Base-by-base conservation (phyloP, 768 basidiomycete genomes). In the Suillus alpinus region DNA sequence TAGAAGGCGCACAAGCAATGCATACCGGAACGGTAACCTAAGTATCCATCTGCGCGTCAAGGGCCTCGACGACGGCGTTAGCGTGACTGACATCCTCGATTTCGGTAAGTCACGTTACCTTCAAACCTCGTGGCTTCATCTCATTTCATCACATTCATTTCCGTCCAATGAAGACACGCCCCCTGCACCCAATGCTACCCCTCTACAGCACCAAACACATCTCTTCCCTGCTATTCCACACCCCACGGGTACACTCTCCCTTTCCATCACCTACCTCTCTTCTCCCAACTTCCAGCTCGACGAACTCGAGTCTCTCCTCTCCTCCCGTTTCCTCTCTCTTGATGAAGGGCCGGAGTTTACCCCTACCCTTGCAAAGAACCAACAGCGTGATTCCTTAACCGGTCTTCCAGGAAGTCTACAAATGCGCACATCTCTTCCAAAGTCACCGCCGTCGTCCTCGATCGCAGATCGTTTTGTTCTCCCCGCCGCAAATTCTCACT, bases 221-320 rank as follows among this genome's bases (percentile, higher is more conserved):
- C 72, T 78, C 12, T 91, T 94, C 68, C 81, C 88, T 2, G 66
- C 85, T 3, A 81, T 94, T 18, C 81, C 86, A 13, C 88, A 91
- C 63, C 89, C 89, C 6, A 74, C 75, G 71, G 92, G 91, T 52
- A 77, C 81, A 0, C 81, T 93, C 58, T 76, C 79, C 0, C 79
- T 94, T 57, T 78, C 85, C 9, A 74, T 81, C 39, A 85, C 82
- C 31, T 92, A 90, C 73, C 83, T 92, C 51, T 77, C 82, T 13
- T 75, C 81, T 1, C 89, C 91, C 4, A 77, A 82, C 66, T 93
- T 93, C 77, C 81, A 85, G 63, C 75, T 92, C 34, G 89, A 92
- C 71, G 88, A 91, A 64, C 79, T 87, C 36, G 92, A 94, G 73
- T 87, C 88, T 1, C 75, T 92, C 1, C 77, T 93, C 5, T 91